Conservation (phyloP, 2,329 filamentous ascomycete species). For the Fusarium sublunatum region DNA sequence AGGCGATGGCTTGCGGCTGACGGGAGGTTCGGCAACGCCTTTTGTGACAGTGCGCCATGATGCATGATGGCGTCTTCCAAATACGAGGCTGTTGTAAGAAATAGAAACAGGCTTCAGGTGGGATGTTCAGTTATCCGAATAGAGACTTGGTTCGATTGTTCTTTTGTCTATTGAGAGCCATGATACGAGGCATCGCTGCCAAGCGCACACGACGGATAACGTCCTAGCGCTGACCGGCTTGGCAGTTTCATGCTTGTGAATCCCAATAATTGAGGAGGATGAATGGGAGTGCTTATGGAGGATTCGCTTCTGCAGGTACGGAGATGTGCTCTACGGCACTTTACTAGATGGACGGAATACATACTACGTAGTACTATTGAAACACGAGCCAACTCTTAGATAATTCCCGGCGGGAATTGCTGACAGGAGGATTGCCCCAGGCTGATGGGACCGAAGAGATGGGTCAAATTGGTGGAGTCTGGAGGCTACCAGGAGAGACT, state of each 20-base stretch:
- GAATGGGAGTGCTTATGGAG: too few relatives aligned
- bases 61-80: background rate
- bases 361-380: background rate
- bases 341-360: too few relatives aligned
- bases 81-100: background rate
- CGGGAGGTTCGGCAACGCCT: conserved; percentile 10
- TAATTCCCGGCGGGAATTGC: conserved; percentile 19
- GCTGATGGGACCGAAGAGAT: background rate
- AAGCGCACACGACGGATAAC: conserved; percentile 16
- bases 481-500: conserved; percentile 1
- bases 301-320: too few relatives aligned
- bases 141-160: background rate
- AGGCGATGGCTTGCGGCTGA: conserved; percentile 8
- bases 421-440: background rate
- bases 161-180: background rate
- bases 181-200: conserved; percentile 15
- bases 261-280: conserved; percentile 1
- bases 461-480: conserved; percentile 16
- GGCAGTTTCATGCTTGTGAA: conserved; percentile 27
- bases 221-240: conserved; percentile 28
- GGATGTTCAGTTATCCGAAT: background rate
- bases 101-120: too few relatives aligned
- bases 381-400: conserved; percentile 10
- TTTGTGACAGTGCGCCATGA: background rate
- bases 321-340: too few relatives aligned